Percentiles rank a stretch among this genome's conserved stretches.
Conservation (phyloP, 805 yeast genomes). For the Hemisphaericaspora nanyangensis region DNA sequence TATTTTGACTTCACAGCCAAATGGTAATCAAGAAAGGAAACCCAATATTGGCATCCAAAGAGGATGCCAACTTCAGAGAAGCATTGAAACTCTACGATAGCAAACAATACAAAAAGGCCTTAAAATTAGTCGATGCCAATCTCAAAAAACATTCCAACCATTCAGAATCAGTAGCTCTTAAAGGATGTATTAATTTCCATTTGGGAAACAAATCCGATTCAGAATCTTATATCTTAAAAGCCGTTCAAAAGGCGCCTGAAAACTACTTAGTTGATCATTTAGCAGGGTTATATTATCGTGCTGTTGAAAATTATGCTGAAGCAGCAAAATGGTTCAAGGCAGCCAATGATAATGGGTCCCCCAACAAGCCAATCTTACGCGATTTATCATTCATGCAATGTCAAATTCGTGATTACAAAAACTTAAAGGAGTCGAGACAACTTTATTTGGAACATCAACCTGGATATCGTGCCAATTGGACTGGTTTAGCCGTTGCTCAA, state of each 20-base stretch:
- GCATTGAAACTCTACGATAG: conserved; percentile 80
- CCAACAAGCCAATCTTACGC: conserved; percentile 72
- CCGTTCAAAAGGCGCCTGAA: conserved; percentile 52
- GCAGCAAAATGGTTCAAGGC: conserved; percentile 76
- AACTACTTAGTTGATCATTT: conserved; percentile 80
- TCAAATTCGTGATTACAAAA: conserved; percentile 72
- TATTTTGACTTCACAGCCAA: no score
- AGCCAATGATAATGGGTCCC: conserved; percentile 73
- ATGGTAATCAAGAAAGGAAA: conserved; percentile 16
- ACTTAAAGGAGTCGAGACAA: conserved; percentile 60
- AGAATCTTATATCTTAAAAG: conserved; percentile 54
- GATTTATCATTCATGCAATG: conserved; percentile 79
- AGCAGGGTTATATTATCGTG: conserved; percentile 77
- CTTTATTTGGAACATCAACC: conserved; percentile 67
- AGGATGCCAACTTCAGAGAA: conserved; percentile 71
- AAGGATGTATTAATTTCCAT: conserved; percentile 66
- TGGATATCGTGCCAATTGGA: conserved; percentile 89
- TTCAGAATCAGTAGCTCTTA: conserved; percentile 79
- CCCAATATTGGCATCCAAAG: conserved; percentile 50
- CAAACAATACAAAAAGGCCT: conserved; percentile 82
- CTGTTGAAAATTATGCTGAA: conserved; percentile 62
- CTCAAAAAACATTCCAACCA: conserved; percentile 73
- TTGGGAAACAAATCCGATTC: conserved; percentile 63
- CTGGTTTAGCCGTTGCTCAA: conserved; percentile 81
- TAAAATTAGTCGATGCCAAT: conserved; percentile 69